Evolutionary conservation across 805 yeast genomes (phyloP).

Genomic region (Sugiyamaella qingdaonensis): DNA sequence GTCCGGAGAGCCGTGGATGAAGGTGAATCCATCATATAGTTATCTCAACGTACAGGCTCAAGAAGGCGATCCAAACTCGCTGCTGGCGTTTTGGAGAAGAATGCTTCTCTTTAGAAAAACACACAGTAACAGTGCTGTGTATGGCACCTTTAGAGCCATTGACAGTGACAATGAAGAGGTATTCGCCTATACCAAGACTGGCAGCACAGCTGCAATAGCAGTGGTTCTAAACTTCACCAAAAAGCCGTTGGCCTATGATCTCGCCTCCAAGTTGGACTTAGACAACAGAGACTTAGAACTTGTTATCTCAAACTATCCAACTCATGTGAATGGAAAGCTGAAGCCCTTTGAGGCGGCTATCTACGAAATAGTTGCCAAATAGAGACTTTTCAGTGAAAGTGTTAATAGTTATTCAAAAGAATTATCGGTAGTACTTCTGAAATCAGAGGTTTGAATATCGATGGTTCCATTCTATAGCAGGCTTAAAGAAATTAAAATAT

Average conservation of each 20-base stretch:
- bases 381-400: too few relatives aligned
- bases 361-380: not conserved
- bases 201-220: not conserved
- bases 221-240: conserved; percentile 13
- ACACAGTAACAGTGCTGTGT: conserved; percentile 40
- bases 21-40: conserved; percentile 45
- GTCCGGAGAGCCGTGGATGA: conserved; percentile 47
- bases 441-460: too few relatives aligned
- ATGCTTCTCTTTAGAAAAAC: conserved; percentile 43
- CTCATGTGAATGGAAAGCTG: not conserved
- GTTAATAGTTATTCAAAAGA: too few relatives aligned
- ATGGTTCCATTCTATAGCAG: too few relatives aligned
- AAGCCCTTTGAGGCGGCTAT: conserved; percentile 8
- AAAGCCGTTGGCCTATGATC: not conserved
- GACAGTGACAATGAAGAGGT: conserved; percentile 42
- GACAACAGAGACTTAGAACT: not conserved
- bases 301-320: not conserved
- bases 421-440: too few relatives aligned
- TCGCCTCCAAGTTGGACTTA: not conserved
- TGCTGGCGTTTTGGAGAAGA: conserved; percentile 44
- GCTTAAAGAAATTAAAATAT: too few relatives aligned
- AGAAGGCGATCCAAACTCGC: conserved; percentile 42
- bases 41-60: conserved; percentile 47
- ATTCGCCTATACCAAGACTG: conserved; percentile 35
- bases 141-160: conserved; percentile 41